Conservation (phyloP, 2,329 filamentous ascomycete genomes). For the Phaeosphaeriaceae sp. region DNA sequence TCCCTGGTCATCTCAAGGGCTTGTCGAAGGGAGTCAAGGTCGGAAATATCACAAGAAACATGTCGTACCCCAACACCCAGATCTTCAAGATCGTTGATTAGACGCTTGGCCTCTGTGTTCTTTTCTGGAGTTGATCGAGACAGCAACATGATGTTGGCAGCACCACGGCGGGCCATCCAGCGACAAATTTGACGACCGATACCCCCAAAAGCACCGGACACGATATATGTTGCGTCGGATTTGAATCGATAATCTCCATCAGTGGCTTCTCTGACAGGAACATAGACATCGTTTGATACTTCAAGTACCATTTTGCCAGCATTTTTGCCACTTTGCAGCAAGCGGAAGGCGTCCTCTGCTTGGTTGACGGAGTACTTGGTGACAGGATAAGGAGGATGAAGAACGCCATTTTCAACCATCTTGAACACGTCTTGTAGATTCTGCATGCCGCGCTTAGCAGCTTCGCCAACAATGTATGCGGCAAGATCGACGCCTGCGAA, state of each 20-base stretch:
- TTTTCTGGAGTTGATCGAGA: slow-evolving; percentile 25
- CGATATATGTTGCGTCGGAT: slow-evolving; percentile 25
- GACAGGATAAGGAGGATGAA: slow-evolving; percentile 9
- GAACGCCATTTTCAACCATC: slow-evolving; percentile 8
- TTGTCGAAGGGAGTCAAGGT: too few species aligned
- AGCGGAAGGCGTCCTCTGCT: slow-evolving; percentile 13
- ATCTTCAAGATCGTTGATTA: too few species aligned
- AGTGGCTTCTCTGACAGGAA: not conserved
- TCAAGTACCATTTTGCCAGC: slow-evolving; percentile 50
- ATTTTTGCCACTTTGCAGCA: slow-evolving; percentile 42
- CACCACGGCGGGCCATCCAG: slow-evolving; percentile 26
- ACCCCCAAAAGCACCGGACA: slow-evolving; percentile 30
- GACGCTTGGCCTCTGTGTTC: too few species aligned
- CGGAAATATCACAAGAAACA: too few species aligned
- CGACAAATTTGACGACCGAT: slow-evolving; percentile 25
- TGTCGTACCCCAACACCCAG: too few species aligned
- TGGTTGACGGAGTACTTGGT: slow-evolving; percentile 8
- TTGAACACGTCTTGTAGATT: slow-evolving; percentile 5
- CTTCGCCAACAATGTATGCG: slow-evolving; percentile 8
- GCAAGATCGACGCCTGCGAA: slow-evolving; percentile 10
- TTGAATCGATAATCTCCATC: slow-evolving; percentile 5
- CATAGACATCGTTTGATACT: slow-evolving; percentile 20
- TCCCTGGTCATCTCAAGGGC: too few species aligned
- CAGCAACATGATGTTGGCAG: slow-evolving; percentile 24
- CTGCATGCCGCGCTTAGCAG: slow-evolving; percentile 3